Percentiles rank a stretch among this genome's conserved stretches.
phyloP scores from a whole-genome alignment of 179 eudicot species.

The Vitellaria paradoxa region DNA sequence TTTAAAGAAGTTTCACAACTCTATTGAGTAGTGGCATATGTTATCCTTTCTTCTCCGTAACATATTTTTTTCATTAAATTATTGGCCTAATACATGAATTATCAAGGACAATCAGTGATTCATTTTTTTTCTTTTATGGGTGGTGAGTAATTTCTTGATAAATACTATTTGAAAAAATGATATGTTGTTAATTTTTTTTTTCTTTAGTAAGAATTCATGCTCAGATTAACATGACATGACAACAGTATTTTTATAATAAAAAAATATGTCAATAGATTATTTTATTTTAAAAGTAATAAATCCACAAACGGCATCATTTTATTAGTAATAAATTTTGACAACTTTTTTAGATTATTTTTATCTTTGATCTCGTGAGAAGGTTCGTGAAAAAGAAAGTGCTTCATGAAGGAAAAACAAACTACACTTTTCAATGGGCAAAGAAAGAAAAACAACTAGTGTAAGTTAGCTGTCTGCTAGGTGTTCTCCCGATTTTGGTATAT shows the following conservation, averaged over 20 bases:
- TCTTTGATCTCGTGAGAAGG: not conserved
- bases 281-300: no score
- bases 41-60: not conserved
- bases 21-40: not conserved
- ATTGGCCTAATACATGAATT: no score
- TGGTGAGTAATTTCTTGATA: not conserved
- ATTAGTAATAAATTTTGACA: no score
- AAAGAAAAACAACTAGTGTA: constrained; percentile 8
- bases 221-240: no score
- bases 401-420: constrained; percentile 17
- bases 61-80: no score
- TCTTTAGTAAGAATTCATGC: not conserved
- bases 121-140: not conserved
- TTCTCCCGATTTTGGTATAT: constrained; percentile 10
- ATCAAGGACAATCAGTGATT: no score
- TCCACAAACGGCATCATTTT: no score
- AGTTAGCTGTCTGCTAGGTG: constrained; percentile 7
- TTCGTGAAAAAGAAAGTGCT: constrained; percentile 19
- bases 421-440: constrained; percentile 8
- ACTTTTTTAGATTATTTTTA: no score
- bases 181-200: not conserved
- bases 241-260: no score
- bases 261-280: no score
- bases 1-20: not conserved
- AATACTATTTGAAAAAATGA: not conserved